Percentiles rank a stretch among this genome's conserved stretches.
Evolutionary conservation across 2,329 filamentous ascomycete species (phyloP).

Genomic region (Aspergillus tanneri): DNA sequence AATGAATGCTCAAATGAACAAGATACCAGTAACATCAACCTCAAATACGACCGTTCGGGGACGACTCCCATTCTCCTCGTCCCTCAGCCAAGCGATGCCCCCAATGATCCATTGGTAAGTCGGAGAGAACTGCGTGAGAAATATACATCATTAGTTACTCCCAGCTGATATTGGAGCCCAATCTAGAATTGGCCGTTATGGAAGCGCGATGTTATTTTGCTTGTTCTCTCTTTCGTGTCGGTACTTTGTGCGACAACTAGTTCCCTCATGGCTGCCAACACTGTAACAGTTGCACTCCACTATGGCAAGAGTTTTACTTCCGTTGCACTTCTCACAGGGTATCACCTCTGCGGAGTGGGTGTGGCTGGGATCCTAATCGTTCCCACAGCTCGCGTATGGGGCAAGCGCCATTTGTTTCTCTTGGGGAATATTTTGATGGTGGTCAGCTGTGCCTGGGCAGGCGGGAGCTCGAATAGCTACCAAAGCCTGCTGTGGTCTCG

Average conservation of each 20-base stretch:
- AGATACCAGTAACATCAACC: conserved; percentile 37
- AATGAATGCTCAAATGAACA: conserved; percentile 49
- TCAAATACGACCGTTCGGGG: conserved; percentile 73
- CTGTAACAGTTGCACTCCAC: conserved; percentile 69
- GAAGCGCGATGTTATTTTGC: conserved; percentile 77
- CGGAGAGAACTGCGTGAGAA: background rate
- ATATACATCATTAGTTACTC: background rate
- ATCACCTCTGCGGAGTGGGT: conserved; percentile 80
- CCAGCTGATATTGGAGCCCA: background rate
- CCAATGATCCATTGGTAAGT: conserved; percentile 76
- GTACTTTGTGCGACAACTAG: conserved; percentile 83
- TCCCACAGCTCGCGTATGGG: conserved; percentile 84
- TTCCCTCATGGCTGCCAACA: conserved; percentile 85
- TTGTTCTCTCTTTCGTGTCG: conserved; percentile 73
- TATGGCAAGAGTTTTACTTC: conserved; percentile 68
- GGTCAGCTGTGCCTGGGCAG: conserved; percentile 74
- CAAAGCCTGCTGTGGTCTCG: conserved; percentile 72
- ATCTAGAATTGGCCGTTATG: conserved; percentile 78
- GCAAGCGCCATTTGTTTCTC: conserved; percentile 85
- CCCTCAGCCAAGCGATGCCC: conserved; percentile 86
- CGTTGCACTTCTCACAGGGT: conserved; percentile 80
- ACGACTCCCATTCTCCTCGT: conserved; percentile 73
- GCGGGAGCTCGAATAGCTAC: conserved; percentile 66
- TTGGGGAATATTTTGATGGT: conserved; percentile 73
- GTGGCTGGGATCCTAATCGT: conserved; percentile 82